Evolutionary conservation across 176 grass and related monocot genomes (phyloP), one percentile per base, ranked within the genome.

Genomic region (Oryza meyeriana): DNA sequence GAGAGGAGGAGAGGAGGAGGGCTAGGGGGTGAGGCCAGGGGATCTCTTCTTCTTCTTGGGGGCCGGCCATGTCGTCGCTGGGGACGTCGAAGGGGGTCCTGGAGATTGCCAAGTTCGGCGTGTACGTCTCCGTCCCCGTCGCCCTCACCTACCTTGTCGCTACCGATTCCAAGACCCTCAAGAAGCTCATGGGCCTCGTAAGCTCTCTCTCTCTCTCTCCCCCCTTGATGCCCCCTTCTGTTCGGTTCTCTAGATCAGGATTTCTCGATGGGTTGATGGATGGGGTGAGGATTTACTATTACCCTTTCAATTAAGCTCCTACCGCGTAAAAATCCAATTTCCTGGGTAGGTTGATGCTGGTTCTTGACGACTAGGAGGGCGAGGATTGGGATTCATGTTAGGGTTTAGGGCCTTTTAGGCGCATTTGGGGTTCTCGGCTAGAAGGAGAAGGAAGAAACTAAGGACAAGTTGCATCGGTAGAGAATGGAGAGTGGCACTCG

Each of bases 171-270:
- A 93, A 93, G 62, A 77, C 89, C 80, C 81, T 95, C 85, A 92
- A 99, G 84, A 91, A 91, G 72, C 84, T 99, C 76, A 99, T 99
- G 93, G 96, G 87, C n/a, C 80, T 93, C 64, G 91, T 95, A 88
- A n/a, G 77, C 27, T 9, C 3, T 2, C 20, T n/a, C 11, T 6
- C 63, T 3, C 32, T 8, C 31, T 6, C 25, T 4, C 20, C 7
- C 18, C 10, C 12, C 10, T 36, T 22, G 2, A 34, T 42, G 39
- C 1, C 17, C 28, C 57, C 9, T 10, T n/a, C 0, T 30, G 6
- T 30, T 59, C 44, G 12, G 41, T 20, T 82, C 8, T 48, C 6
- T 74, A 48, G 71, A 83, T 83, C 58, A 45, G 39, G 44, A 25
- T 26, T 30, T 20, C 20, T 33, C 11, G 18, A 12, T 38, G 61